Conservation (phyloP, 306 rosid species). For the Hippophae rhamnoides region DNA sequence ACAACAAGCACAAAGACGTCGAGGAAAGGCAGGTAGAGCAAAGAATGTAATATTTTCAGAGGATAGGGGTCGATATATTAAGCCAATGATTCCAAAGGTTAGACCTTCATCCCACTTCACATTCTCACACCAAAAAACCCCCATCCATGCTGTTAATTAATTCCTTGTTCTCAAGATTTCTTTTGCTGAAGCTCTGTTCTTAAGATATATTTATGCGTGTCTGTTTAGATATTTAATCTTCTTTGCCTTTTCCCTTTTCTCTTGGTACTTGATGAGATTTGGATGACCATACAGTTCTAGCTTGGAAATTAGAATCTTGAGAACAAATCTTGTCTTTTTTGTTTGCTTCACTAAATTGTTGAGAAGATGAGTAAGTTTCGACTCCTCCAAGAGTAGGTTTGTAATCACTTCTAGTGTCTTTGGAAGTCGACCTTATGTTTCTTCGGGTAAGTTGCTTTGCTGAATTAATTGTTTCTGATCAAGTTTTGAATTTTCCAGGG, state of each 20-base stretch:
- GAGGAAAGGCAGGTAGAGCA: conserved; percentile 95
- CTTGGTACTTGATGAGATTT: not conserved
- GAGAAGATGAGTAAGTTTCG: no score
- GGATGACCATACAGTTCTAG: no score
- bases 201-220: conserved; percentile 3
- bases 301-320: no score
- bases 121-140: not conserved
- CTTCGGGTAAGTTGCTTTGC: not conserved
- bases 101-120: conserved; percentile 4
- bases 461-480: conserved; percentile 7
- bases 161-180: conserved; percentile 8
- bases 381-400: not conserved
- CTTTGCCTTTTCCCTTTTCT: not conserved
- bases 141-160: not conserved
- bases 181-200: conserved; percentile 11
- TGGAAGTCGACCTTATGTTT: no score
- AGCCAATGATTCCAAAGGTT: conserved; percentile 97
- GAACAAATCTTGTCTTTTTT: not conserved
- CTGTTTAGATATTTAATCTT: not conserved
- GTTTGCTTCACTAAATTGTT: not conserved
- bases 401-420: no score
- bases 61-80: conserved; percentile 93
- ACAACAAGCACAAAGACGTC: conserved; percentile 90
- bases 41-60: conserved; percentile 95
- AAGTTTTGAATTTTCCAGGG: conserved; percentile 41